phyloP scores from a whole-genome alignment of 176 grass and related monocot genomes.

The Ampelocalamus luodianensis region DNA sequence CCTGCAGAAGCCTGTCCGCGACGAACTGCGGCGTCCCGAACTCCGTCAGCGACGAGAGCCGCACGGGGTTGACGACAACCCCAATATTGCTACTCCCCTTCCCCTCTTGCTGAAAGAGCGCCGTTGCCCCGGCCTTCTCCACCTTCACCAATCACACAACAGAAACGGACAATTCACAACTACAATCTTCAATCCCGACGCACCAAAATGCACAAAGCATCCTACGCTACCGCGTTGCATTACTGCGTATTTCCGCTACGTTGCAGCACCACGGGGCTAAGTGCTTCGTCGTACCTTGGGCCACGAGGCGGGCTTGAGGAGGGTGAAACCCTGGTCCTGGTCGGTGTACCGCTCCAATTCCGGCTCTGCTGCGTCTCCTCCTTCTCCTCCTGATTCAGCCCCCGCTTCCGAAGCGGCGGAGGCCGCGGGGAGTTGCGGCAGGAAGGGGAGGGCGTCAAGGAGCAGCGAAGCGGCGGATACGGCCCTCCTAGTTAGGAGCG shows the following conservation, averaged over 20 bases:
- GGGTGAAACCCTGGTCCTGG: constrained; percentile 70
- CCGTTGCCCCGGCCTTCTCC: constrained; percentile 87
- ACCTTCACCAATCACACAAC: constrained; percentile 59
- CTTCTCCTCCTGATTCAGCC: not conserved
- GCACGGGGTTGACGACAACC: constrained; percentile 81
- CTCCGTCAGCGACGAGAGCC: constrained; percentile 74
- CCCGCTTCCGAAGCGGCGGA: constrained; percentile 31
- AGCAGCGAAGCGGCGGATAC: constrained; percentile 43
- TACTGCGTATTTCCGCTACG: not conserved
- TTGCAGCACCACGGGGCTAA: not conserved
- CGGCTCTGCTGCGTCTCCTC: not conserved
- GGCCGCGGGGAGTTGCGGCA: constrained; percentile 30
- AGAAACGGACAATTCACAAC: not conserved
- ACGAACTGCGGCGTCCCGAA: constrained; percentile 89
- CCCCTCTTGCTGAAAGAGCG: constrained; percentile 69
- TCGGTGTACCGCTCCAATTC: constrained; percentile 66
- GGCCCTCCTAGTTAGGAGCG: constrained; percentile 40
- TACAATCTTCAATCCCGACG: not conserved
- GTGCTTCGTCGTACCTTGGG: constrained; percentile 56
- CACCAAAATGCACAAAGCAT: not conserved
- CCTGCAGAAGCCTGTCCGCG: constrained; percentile 82
- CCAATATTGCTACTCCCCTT: constrained; percentile 88
- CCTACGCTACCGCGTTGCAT: not conserved
- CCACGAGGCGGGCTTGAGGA: constrained; percentile 78
- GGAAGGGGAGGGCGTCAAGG: constrained; percentile 47